Evolutionary conservation across 192 early-diverging fungal species (phyloP), one percentile per base, ranked within the genome.

Genomic region (Podila horticola): DNA sequence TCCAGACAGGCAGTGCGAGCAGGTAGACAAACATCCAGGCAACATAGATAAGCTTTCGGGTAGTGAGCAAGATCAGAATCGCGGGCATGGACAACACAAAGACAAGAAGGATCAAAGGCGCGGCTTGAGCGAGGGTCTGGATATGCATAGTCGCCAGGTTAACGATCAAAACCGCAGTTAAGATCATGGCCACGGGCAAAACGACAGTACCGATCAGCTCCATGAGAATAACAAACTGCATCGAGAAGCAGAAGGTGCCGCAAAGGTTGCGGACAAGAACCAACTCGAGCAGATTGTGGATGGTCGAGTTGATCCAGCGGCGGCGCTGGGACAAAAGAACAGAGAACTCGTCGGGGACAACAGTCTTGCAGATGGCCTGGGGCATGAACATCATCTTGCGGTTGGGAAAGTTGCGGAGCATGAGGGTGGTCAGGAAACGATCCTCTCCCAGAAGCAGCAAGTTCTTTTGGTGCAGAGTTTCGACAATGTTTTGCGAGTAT

Each of bases 211-310:
- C 94, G 17, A 94, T 86, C 58, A 95, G 83, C 68, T 94, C 91
- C 84, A 94, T 90, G 73, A 94, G 83, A 30, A 94, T 86, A 17
- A 93, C 92, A 82, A 95, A 93, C 86, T 94, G 94, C 91, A 92
- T 99, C 48, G 95, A 96, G 77, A 99, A 95, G 72, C 97, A 99
- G 84, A 99, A 99, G 0, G 94, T 97, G 30, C 97, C 97, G 85
- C 97, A 99, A 61, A 99, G 86, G 81, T 97, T 95, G 58, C 93
- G 89, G 36, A 99, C 96, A 34, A 94, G 92, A 24, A 98, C 92
- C 75, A 98, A 82, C 83, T 97, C 96, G 64, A 97, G 72, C 67
- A 98, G 85, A 74, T 98, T 98, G 79, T 98, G 97, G 69, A 98
- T 94, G 3, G 97, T 98, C 36, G 93, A 95, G 82, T 98, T 98